phyloP scores from a whole-genome alignment of 192 early-diverging fungal genomes.

The Coemansia sp. region DNA sequence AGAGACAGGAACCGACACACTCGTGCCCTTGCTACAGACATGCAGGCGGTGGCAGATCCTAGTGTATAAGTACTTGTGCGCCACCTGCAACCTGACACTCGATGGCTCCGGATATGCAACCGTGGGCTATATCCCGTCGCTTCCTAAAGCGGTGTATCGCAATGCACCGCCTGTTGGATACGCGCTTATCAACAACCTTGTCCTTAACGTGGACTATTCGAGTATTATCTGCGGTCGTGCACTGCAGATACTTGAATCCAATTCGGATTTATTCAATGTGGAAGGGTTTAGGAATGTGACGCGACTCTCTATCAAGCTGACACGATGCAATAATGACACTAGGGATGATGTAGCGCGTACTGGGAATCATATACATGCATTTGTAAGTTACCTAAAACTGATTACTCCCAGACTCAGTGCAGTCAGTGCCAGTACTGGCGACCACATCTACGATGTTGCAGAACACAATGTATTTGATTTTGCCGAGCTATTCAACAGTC shows the following conservation, averaged over 20 bases:
- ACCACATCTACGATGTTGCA: not conserved
- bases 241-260: not conserved
- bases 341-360: too few species aligned
- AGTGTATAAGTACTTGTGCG: not conserved
- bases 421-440: not conserved
- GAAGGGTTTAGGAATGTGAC: not conserved
- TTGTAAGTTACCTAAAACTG: not conserved
- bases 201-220: constrained; percentile 12
- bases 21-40: not conserved
- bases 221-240: constrained; percentile 15
- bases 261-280: not conserved
- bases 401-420: not conserved
- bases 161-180: not conserved
- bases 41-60: not conserved
- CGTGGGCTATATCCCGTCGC: not conserved
- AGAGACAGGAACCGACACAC: not conserved
- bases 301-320: not conserved
- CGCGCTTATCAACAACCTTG: not conserved
- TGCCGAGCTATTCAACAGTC: not conserved
- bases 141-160: not conserved
- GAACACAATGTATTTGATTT: not conserved
- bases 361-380: not conserved
- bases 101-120: not conserved
- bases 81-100: not conserved
- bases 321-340: not conserved